phyloP scores from a whole-genome alignment of 2,329 filamentous ascomycete genomes.

The Aspergillus costaricaensis region DNA sequence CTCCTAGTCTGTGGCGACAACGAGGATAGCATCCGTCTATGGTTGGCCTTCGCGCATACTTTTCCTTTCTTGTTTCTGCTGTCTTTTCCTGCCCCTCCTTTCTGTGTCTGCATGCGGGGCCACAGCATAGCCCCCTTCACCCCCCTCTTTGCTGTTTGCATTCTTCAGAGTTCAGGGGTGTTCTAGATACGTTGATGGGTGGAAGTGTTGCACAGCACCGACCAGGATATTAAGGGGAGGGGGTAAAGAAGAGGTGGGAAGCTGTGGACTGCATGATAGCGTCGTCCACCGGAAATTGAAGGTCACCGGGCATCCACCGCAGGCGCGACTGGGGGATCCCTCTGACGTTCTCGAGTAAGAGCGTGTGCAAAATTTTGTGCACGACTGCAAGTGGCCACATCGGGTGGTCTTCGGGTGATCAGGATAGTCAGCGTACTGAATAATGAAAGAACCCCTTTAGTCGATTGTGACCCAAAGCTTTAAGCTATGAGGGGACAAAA shows the following conservation, averaged over 20 bases:
- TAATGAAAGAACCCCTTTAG: neutral
- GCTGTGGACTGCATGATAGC: slow-evolving; percentile 1
- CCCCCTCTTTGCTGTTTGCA: neutral
- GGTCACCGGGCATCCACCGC: slow-evolving; percentile 13
- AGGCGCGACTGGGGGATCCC: slow-evolving; percentile 1
- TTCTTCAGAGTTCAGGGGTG: neutral
- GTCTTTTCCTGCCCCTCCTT: neutral
- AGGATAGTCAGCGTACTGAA: slow-evolving; percentile 1
- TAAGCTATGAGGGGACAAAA: slow-evolving; percentile 19
- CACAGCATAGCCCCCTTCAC: neutral
- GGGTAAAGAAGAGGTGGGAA: neutral
- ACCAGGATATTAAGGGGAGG: slow-evolving; percentile 2
- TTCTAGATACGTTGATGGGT: neutral
- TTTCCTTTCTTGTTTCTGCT: neutral
- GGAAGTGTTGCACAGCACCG: neutral
- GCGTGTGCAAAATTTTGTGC: slow-evolving; percentile 6
- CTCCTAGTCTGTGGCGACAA: slow-evolving; percentile 14
- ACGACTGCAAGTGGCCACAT: slow-evolving; percentile 10
- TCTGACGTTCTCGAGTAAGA: slow-evolving; percentile 3
- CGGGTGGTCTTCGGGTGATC: slow-evolving; percentile 5
- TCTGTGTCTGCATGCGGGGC: neutral
- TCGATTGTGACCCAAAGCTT: slow-evolving; percentile 7
- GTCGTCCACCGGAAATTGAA: slow-evolving; percentile 15
- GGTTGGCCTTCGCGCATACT: neutral
- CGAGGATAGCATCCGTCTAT: neutral